Base-by-base conservation (phyloP, 108 stramenopile genomes). In the Cyclotella kingstonii region DNA sequence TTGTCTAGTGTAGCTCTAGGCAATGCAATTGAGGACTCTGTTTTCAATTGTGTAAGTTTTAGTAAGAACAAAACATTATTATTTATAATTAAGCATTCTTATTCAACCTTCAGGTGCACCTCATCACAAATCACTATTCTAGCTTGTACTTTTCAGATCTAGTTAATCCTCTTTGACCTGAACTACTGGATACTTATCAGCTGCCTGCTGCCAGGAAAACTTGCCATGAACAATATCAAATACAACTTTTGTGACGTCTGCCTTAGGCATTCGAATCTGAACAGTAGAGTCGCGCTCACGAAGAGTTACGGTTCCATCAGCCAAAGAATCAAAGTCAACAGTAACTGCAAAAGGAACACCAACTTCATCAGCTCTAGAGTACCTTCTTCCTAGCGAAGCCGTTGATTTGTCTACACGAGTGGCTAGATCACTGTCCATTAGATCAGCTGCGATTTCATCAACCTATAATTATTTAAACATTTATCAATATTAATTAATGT, bases 301-400 rank as follows among this genome's bases (percentile, higher is more conserved):
- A 33, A 99, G 79, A 22, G 99, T 99, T 2, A 98, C 98, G 25
- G 92, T 83, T 33, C 84, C 80, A 70, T 95, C 94, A 7, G 49
- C 62, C 39, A 95, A 62, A 18, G 96, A 92, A 54, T 98, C 84
- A 63, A 97, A 97, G 78, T 99, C 99, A 28, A 99, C 95, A 0
- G 99, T 99, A 26, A 98, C 90, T 33, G 93, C 98, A 76, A 98
- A 99, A 9, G 98, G 98, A 28, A 96, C 86, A 63, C 99, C 99
- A 30, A 99, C 56, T 82, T 99, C 99, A 71, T 99, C 99, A n/a
- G 90, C 70, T 50, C 99, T 94, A 19, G 96, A 84, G 76, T 96
- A 98, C 45, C 95, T 83, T 41, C 94, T 81, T 60, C 96, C 98
- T 23, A 97, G 79, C 18, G 92, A 74, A 10, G 90, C 95, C 18